These are phyloP conservation scores for Solanum etuberosum DNA, from an alignment of 257 asterid species.

Conservation along the genomic window DNA sequence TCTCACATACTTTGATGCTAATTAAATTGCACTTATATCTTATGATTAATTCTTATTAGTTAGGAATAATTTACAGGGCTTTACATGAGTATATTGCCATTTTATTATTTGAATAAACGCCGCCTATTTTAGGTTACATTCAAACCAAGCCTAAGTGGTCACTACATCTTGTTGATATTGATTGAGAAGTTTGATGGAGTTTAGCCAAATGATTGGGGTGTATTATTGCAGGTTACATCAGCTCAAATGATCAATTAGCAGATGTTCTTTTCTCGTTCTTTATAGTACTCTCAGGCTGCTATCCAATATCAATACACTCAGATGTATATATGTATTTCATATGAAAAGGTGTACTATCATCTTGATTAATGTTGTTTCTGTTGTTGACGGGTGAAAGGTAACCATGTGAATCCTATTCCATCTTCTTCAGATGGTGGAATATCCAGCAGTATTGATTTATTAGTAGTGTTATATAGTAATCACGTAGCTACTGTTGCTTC, in stretches of 20 bases:
- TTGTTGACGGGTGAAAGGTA: background rate
- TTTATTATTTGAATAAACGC: background rate
- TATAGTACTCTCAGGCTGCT: background rate
- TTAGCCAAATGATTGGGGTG: background rate
- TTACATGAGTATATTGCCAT: background rate
- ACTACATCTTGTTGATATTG: background rate
- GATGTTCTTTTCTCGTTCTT: background rate
- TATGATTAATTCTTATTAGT: background rate
- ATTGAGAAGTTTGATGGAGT: background rate
- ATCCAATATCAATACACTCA: background rate
- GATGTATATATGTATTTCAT: background rate
- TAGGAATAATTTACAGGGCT: background rate
- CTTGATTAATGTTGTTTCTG: background rate
- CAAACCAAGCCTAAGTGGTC: background rate
- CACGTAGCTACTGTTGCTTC: background rate
- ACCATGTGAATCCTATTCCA: background rate
- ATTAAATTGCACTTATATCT: background rate
- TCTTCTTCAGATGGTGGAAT: background rate
- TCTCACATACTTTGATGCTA: background rate
- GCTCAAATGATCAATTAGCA: background rate
- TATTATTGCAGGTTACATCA: background rate
- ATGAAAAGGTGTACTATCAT: background rate
- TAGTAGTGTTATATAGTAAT: background rate
- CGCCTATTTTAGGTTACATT: background rate
- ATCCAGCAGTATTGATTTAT: background rate